Percentiles rank a stretch among this genome's conserved stretches.
Evolutionary conservation across 495 filamentous ascomycete genomes (phyloP).

Genomic region (Stereocaulon alpinum): DNA sequence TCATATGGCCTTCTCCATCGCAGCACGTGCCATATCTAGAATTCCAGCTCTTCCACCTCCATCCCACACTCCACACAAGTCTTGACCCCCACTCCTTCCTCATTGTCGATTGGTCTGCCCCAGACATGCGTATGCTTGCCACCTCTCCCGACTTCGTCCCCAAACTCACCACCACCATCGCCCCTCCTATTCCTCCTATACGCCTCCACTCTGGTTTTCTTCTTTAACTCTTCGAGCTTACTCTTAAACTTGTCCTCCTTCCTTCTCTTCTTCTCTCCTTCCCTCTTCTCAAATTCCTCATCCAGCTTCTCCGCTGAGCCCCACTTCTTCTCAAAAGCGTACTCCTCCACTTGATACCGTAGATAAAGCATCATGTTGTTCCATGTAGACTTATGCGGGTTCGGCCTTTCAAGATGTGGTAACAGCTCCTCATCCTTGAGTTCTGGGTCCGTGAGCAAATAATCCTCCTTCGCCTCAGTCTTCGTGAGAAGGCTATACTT

Average conservation of each 20-base stretch:
- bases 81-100: conserved; percentile 71
- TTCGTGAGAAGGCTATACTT: conserved; percentile 92
- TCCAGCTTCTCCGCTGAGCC: conserved; percentile 76
- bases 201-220: conserved; percentile 83
- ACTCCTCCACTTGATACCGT: conserved; percentile 86
- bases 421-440: conserved; percentile 75
- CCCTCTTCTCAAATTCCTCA: conserved; percentile 75
- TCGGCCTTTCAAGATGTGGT: conserved; percentile 78
- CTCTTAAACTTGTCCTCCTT: conserved; percentile 88
- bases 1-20: neutral
- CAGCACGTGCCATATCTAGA: conserved; percentile 35
- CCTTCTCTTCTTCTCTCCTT: conserved; percentile 70
- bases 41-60: conserved; percentile 93
- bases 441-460: conserved; percentile 85
- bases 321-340: conserved; percentile 81
- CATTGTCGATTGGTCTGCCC: conserved; percentile 70
- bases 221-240: conserved; percentile 82
- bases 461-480: conserved; percentile 91
- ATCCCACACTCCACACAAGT: conserved; percentile 84
- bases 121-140: conserved; percentile 86
- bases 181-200: conserved; percentile 56
- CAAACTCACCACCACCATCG: conserved; percentile 52
- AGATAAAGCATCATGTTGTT: conserved; percentile 98
- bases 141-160: conserved; percentile 55
- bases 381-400: conserved; percentile 92